Evolutionary conservation across 805 yeast genomes (phyloP).

Genomic region (Metschnikowia santaceciliae): DNA sequence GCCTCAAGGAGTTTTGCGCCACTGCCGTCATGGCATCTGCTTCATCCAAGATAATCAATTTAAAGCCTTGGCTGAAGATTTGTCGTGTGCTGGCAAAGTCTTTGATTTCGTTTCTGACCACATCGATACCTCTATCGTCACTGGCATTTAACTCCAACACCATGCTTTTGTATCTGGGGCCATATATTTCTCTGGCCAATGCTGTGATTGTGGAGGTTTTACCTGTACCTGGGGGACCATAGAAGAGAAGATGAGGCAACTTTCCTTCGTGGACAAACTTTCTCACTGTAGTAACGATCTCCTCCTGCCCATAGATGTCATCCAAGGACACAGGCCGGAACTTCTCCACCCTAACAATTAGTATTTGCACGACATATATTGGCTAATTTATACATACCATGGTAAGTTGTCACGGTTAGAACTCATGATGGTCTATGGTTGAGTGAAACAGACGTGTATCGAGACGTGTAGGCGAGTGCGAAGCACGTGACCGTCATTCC

Average conservation of each 20-base stretch:
- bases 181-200: slow-evolving; percentile 81
- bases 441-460: background rate
- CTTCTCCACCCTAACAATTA: slow-evolving; percentile 73
- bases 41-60: slow-evolving; percentile 88
- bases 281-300: slow-evolving; percentile 78
- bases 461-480: background rate
- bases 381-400: slow-evolving; percentile 15
- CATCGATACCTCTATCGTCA: slow-evolving; percentile 97
- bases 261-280: slow-evolving; percentile 79
- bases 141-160: slow-evolving; percentile 94
- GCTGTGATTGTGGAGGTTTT: slow-evolving; percentile 88
- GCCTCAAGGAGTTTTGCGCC: slow-evolving; percentile 77
- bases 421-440: background rate
- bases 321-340: slow-evolving; percentile 82
- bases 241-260: slow-evolving; percentile 87
- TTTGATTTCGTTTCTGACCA: slow-evolving; percentile 95
- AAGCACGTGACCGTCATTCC: background rate
- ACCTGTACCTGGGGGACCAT: slow-evolving; percentile 96
- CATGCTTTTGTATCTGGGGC: slow-evolving; percentile 76
- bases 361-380: slow-evolving; percentile 5
- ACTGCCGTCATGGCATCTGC: slow-evolving; percentile 93
- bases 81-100: slow-evolving; percentile 95
- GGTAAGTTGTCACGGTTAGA: slow-evolving; percentile 16
- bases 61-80: slow-evolving; percentile 81
- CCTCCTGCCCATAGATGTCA: slow-evolving; percentile 89